Base-by-base conservation (phyloP, 1,284 basidiomycete genomes). In the Irpex sp. region DNA sequence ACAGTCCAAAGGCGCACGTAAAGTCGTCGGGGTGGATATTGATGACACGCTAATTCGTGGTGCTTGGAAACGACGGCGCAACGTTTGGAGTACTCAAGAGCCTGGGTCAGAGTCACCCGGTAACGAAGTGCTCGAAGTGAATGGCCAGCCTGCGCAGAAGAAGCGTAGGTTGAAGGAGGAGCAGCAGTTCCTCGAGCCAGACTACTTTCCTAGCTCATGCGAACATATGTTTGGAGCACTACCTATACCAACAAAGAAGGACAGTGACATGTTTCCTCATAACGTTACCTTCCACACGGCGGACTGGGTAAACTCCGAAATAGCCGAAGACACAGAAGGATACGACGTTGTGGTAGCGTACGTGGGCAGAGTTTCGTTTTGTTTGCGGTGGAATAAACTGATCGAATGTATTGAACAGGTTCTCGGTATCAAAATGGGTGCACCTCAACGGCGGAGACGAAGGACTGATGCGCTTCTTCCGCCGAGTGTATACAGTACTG, bases 381-480 rank as follows among this genome's bases (percentile, higher is more conserved):
- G 21, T 51, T 17, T 15, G 57, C 17, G 59, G 9, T 19, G 50
- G 51, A 13, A 26, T 26, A 26, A 26, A 26, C 26, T 26, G 26
- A 26, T 26, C 26, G 26, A 26, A 26, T 26, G 26, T 26, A 26
- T 26, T 26, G 26, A 31, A 37, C 68, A 94, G 92, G 1, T 86
- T 94, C 65, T 94, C 92, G 0, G 76, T 94, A 53, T 85, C 91
- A 0, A 94, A 94, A 74, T 94, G 93, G 92, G 91, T 94, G 31
- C 92, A 94, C 72, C 77, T 94, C 2, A 88, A 93, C 66, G 77
- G 78, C 7, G 89, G 90, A 9, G 92, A 94, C 67, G 81, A 83
- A 0, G 92, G 86, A 0, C 66, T 94, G 9, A 68, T 73, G 54
- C 64, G 66, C 0, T 92, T 94, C 72, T 94, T 94, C 69, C 74